Percentiles rank a stretch among this genome's conserved stretches.
Conservation (phyloP, 805 yeast genomes). For the Saccharomycopsis schoenii region DNA sequence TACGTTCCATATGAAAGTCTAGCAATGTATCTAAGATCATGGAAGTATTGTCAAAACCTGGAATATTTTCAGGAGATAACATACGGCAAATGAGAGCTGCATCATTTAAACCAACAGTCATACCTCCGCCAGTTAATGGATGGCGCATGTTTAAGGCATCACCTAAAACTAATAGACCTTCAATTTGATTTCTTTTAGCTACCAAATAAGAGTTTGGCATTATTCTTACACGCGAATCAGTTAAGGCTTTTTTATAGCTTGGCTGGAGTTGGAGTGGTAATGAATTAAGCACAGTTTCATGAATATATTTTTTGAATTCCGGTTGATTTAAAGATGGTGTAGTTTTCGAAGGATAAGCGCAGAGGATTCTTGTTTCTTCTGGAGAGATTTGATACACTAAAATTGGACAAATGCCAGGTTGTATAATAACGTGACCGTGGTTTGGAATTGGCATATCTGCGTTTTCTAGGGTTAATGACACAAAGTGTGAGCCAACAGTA, state of each 20-base stretch:
- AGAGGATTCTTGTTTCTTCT: conserved; percentile 75
- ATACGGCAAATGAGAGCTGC: conserved; percentile 58
- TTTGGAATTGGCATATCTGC: conserved; percentile 65
- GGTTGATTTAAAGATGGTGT: conserved; percentile 57
- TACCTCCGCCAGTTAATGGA: conserved; percentile 97
- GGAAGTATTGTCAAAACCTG: conserved; percentile 48
- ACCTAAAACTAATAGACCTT: conserved; percentile 78
- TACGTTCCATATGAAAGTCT: conserved; percentile 70
- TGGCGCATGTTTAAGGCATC: conserved; percentile 97
- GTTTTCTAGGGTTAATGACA: conserved; percentile 67
- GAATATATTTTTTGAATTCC: conserved; percentile 52
- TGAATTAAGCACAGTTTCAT: conserved; percentile 48
- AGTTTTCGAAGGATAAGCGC: conserved; percentile 69
- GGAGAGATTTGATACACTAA: conserved; percentile 80
- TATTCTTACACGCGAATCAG: conserved; percentile 49
- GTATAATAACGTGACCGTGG: conserved; percentile 86
- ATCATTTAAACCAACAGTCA: conserved; percentile 95
- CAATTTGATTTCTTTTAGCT: conserved; percentile 58
- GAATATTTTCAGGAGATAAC: conserved; percentile 43
- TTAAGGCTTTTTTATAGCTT: conserved; percentile 57
- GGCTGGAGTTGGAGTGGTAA: conserved; percentile 60
- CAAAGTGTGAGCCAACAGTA: conserved; percentile 68
- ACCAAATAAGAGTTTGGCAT: conserved; percentile 94
- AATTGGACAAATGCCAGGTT: conserved; percentile 72
- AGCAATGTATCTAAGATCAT: conserved; percentile 45